Conservation (phyloP, 305 asterid genomes). For the Fraxinus platypoda region DNA sequence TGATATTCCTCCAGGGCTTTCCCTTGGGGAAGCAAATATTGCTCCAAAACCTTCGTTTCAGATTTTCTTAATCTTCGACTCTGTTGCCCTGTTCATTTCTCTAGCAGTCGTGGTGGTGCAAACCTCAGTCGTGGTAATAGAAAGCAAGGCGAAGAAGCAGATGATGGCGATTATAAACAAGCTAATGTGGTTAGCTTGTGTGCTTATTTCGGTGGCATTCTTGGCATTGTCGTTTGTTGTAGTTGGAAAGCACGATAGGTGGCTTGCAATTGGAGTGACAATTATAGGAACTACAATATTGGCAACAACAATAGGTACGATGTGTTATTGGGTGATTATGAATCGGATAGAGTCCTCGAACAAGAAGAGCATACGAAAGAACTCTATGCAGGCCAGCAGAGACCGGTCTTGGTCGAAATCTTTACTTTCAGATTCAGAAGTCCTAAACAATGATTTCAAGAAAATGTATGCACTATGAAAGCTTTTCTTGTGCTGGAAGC, state of each 20-base stretch:
- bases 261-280: slow-evolving; percentile 28
- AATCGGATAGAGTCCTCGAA: slow-evolving; percentile 24
- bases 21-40: slow-evolving; percentile 34
- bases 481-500: slow-evolving; percentile 16
- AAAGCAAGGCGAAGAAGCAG: slow-evolving; percentile 33
- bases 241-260: slow-evolving; percentile 19
- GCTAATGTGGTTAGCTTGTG: slow-evolving; percentile 36
- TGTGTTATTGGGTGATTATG: slow-evolving; percentile 30
- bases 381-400: slow-evolving; percentile 14
- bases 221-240: slow-evolving; percentile 24
- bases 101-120: slow-evolving; percentile 36
- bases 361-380: slow-evolving; percentile 21
- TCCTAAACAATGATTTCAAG: slow-evolving; percentile 24
- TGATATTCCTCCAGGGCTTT: slow-evolving; percentile 11
- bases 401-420: slow-evolving; percentile 21
- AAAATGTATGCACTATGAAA: slow-evolving; percentile 38
- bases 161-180: slow-evolving; percentile 34
- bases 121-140: slow-evolving; percentile 32
- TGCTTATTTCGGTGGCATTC: slow-evolving; percentile 30
- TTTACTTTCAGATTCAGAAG: slow-evolving; percentile 21
- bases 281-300: slow-evolving; percentile 22
- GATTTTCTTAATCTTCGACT: slow-evolving; percentile 27
- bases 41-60: slow-evolving; percentile 21
- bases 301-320: slow-evolving; percentile 24
- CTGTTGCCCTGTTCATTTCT: slow-evolving; percentile 27